phyloP scores from a whole-genome alignment of 2,329 filamentous ascomycete genomes.

The Epichloe typhina region DNA sequence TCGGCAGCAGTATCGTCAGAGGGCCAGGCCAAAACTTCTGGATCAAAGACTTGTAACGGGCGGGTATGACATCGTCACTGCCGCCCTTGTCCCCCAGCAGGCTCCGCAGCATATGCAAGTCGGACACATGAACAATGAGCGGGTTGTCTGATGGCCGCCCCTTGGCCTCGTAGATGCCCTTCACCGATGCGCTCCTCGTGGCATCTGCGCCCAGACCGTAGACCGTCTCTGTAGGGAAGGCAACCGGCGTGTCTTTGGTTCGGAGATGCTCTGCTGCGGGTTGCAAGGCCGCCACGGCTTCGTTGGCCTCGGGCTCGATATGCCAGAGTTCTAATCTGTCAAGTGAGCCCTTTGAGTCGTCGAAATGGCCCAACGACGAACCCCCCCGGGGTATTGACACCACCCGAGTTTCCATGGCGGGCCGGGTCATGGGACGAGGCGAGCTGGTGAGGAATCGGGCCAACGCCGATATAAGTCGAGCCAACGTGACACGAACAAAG shows the following conservation, averaged over 20 bases:
- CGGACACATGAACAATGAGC: constrained; percentile 82
- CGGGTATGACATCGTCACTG: constrained; percentile 41
- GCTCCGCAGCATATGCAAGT: constrained; percentile 58
- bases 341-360: constrained; percentile 12
- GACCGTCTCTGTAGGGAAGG: constrained; percentile 94
- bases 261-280: constrained; percentile 55
- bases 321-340: constrained; percentile 30
- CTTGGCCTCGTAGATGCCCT: constrained; percentile 87
- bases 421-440: neutral
- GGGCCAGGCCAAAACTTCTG: constrained; percentile 87
- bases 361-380: constrained; percentile 22
- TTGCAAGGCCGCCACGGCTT: constrained; percentile 32
- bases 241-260: constrained; percentile 61
- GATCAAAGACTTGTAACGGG: constrained; percentile 67
- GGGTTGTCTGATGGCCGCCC: constrained; percentile 88
- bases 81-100: constrained; percentile 36
- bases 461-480: constrained; percentile 15
- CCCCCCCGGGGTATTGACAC: constrained; percentile 20
- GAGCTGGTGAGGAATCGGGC: constrained; percentile 4
- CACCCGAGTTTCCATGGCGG: constrained; percentile 27
- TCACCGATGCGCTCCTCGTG: constrained; percentile 68
- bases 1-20: constrained; percentile 76
- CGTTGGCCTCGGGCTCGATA: constrained; percentile 17
- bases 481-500: neutral
- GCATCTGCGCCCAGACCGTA: constrained; percentile 96